Conservation (phyloP, 2,329 filamentous ascomycete species). For the Pseudovirgaria hyperparasitica region DNA sequence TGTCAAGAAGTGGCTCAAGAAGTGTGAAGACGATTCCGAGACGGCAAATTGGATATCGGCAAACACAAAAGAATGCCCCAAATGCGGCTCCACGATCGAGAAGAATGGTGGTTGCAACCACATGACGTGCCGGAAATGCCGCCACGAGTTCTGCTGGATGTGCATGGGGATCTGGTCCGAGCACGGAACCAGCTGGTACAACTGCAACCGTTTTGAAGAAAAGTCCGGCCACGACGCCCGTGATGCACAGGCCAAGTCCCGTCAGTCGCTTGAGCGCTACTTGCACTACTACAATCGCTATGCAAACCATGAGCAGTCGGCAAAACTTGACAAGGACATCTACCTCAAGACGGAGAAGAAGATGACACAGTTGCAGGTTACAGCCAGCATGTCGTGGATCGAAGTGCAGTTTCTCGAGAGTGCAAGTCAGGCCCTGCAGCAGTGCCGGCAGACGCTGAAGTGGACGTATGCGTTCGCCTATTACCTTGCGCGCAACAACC, state of each 20-base stretch:
- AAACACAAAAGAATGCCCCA: constrained; percentile 96
- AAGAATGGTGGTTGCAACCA: constrained; percentile 98
- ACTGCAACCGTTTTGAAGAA: constrained; percentile 94
- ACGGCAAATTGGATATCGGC: constrained; percentile 99
- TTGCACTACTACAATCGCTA: constrained; percentile 99
- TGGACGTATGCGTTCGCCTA: constrained; percentile 99
- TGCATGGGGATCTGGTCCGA: constrained; percentile 99
- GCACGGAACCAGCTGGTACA: constrained; percentile 98
- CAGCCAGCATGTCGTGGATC: constrained; percentile 96
- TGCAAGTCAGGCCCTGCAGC: constrained; percentile 85
- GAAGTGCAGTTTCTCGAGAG: constrained; percentile 95
- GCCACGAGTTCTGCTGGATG: constrained; percentile 99
- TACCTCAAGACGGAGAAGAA: constrained; percentile 97
- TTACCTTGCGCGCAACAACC: constrained; percentile 89
- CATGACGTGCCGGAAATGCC: constrained; percentile 94
- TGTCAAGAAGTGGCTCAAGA: constrained; percentile 93
- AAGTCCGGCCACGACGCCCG: constrained; percentile 85
- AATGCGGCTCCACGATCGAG: constrained; percentile 92
- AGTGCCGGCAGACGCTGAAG: constrained; percentile 95
- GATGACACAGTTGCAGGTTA: constrained; percentile 90
- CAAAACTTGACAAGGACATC: constrained; percentile 90
- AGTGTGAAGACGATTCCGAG: constrained; percentile 95
- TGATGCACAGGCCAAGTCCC: constrained; percentile 81
- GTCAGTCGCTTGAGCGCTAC: constrained; percentile 88
- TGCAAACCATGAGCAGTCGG: constrained; percentile 96